A percentile compares a stretch with the other conserved stretches of the same genome.
Evolutionary conservation across 441 rosid species (phyloP).

Genomic region (Gossypium davidsonii): DNA sequence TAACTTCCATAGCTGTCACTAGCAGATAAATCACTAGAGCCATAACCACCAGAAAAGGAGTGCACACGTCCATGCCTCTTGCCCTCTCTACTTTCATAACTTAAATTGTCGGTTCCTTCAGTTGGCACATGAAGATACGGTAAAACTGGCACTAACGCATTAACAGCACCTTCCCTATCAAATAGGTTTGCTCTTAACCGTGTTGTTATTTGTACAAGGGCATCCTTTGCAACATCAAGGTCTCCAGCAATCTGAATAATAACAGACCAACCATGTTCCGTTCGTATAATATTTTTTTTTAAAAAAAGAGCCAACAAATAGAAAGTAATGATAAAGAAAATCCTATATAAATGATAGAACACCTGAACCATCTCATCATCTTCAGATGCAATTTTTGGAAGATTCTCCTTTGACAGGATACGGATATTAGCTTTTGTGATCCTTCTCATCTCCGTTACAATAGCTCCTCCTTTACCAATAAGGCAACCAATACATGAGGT

Average conservation of each 20-base stretch:
- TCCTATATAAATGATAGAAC: constrained; percentile 9
- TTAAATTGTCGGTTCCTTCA: constrained; percentile 45
- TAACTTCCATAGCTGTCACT: constrained; percentile 64
- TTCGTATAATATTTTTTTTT: background rate
- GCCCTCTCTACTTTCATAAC: constrained; percentile 65
- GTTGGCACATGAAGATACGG: constrained; percentile 79
- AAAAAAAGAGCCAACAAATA: background rate
- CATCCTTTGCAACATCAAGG: constrained; percentile 91
- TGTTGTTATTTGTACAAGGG: constrained; percentile 70
- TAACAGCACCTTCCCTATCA: constrained; percentile 78
- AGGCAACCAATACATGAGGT: constrained; percentile 90
- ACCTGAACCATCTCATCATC: constrained; percentile 99
- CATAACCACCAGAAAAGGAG: constrained; percentile 65
- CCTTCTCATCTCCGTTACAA: constrained; percentile 85
- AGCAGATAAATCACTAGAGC: constrained; percentile 54
- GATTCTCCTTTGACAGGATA: constrained; percentile 74
- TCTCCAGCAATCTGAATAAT: constrained; percentile 77
- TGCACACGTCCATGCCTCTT: constrained; percentile 66
- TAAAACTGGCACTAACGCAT: constrained; percentile 70
- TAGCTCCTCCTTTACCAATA: constrained; percentile 91
- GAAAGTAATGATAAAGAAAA: background rate
- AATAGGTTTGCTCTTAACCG: constrained; percentile 82
- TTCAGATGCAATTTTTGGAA: constrained; percentile 81
- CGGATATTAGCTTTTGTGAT: constrained; percentile 85
- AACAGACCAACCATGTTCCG: constrained; percentile 12